Base-by-base conservation (phyloP, 345 rosid species). In the Eucalyptus dawsonii region DNA sequence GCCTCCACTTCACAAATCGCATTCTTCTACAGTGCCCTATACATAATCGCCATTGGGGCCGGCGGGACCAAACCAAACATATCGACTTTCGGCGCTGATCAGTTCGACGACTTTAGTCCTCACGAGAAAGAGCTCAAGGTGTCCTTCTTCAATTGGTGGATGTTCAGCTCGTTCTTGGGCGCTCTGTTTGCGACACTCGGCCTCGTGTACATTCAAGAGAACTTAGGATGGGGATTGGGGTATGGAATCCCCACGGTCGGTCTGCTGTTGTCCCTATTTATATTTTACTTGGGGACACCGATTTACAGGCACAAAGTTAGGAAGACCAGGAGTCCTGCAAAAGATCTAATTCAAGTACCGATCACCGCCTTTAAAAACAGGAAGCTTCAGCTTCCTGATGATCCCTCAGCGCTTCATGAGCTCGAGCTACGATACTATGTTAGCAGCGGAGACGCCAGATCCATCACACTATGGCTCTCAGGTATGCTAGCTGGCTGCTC, bases 91-190 rank as follows among this genome's bases (percentile, higher is more conserved):
- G 99, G 99, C 3, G 99, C 99, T 3, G 99, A 97, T 95, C 99
- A 97, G 88, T 97, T 97, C 89, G 99, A 97, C 88, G 96, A 95
- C 87, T 95, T 90, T 58, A 87, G 93, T 89, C 91, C 93, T 8
- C 58, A 34, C 7, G 99, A 97, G 91, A 96, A 94, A 27, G 91
- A 91, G 90, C 95, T 92, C 89, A 96, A 97, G 88, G 95, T 91
- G 80, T 96, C 99, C 9, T 97, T 97, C 94, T 97, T 97, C 93
- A 96, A 97, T 69, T 96, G 99, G 99, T 97, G 99, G 99, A 94
- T 97, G 97, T 96, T 97, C 89, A 96, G 99, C 91, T 92, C 97
- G 11, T 97, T 97, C 90, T 49, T 95, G 86, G 99, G 98, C 7
- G 98, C 96, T 14, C 91, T 97, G 37, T 88, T 93, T 87, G 99